Evolutionary conservation across 768 basidiomycete genomes (phyloP).

Genomic region (Cystofilobasidium macerans): DNA sequence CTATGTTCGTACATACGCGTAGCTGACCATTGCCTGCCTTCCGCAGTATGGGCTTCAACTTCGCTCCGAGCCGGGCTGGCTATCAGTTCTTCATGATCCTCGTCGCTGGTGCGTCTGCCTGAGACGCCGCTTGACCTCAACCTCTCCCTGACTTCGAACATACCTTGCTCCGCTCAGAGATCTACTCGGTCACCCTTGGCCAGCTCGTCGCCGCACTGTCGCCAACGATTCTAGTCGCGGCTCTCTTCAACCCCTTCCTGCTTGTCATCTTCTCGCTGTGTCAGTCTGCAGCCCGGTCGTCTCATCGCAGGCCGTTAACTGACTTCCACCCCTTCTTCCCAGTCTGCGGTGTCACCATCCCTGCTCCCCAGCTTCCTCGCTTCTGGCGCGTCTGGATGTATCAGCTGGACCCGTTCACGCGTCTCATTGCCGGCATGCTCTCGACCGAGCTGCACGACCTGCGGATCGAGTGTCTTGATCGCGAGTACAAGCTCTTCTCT

Average conservation of each 20-base stretch:
- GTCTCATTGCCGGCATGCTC: conserved; percentile 59
- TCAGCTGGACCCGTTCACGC: conserved; percentile 45
- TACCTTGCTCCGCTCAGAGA: no score
- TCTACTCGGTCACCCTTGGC: conserved; percentile 58
- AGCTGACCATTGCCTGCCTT: conserved; percentile 35
- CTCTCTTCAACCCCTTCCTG: conserved; percentile 65
- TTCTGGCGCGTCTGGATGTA: conserved; percentile 49
- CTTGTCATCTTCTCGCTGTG: conserved; percentile 51
- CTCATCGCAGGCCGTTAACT: no score
- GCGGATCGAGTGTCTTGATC: conserved; percentile 48
- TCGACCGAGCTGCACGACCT: conserved; percentile 68
- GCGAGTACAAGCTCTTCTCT: conserved; percentile 61
- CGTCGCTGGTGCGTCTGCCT: no score
- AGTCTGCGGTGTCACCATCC: conserved; percentile 75
- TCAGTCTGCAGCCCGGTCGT: no score
- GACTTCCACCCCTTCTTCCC: no score
- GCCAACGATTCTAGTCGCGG: conserved; percentile 46
- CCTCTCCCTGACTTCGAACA: no score
- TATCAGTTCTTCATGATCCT: conserved; percentile 61
- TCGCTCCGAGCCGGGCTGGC: conserved; percentile 36
- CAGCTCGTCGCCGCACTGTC: conserved; percentile 30
- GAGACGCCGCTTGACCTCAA: no score
- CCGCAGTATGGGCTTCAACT: conserved; percentile 21
- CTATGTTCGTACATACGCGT: conserved; percentile 53
- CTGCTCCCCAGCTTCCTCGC: conserved; percentile 43